Evolutionary conservation across 2,329 filamentous ascomycete species (phyloP), one percentile per base, ranked within the genome.

Genomic region (Cladosporium sp.): DNA sequence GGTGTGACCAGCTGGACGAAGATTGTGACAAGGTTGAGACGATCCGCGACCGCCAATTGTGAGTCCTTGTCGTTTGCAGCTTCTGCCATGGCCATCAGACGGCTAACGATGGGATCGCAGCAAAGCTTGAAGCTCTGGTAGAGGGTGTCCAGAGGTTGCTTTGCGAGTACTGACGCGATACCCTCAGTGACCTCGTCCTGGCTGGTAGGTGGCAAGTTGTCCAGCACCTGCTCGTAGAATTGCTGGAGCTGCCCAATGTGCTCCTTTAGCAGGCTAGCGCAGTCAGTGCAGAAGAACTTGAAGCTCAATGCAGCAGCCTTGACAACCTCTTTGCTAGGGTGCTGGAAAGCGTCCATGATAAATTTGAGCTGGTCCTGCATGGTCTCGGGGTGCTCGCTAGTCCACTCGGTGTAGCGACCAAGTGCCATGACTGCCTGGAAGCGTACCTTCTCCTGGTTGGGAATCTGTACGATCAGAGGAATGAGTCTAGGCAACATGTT

Each of bases 381-480:
- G 55, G 94, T 96, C 66, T 97, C 92, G 0, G 94, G 92, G 74
- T 99, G 95, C 58, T 92, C 89, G 5, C 95, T 88, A 0, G 96
- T 99, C 95, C 95, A 99, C 78, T 98, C 94, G 0, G 96, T 99
- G 76, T 99, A 99, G 68, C 95, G 87, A 44, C 93, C 95, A 26
- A 99, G 86, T 3, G 96, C 93, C 93, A 99, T 97, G 74, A 98
- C 97, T 6, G 94, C 94, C 69, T 96, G 94, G 79, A 99, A 99
- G 8, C 93, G 92, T n/a, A 99, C 86, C 82, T 98, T 99, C 79
- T 98, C 92, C 74, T 99, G 95, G 74, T 92, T 90, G 0, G 95
- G 95, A 68, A 99, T 96, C 75, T 96, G 92, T 12, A 97, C 92
- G 69, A 99, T 88, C 65, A 99, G 84, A 21, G 93, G 93, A 81